Evolutionary conservation across 208 protist genomes (phyloP).

Genomic region (Novymonas esmeraldas): DNA sequence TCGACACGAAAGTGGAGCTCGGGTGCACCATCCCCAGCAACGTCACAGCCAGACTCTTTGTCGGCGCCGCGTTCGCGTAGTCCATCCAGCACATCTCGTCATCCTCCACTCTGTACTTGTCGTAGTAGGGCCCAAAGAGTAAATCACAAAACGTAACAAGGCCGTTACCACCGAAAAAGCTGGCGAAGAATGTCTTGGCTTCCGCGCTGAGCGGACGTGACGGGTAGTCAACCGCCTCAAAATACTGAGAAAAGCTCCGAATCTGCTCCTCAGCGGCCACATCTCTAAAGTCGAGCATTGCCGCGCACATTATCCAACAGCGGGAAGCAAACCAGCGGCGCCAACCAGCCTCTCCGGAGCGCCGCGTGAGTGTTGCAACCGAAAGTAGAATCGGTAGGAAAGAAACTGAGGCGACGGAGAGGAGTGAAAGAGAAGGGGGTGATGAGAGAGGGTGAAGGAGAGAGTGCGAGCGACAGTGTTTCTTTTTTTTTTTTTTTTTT

Average conservation of each 20-base stretch:
- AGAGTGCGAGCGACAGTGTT: too few species aligned
- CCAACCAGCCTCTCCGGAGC: too few species aligned
- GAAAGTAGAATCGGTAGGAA: background rate
- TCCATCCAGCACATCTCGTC: constrained; percentile 76
- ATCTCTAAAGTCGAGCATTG: constrained; percentile 31
- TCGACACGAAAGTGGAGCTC: constrained; percentile 53
- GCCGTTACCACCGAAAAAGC: constrained; percentile 60
- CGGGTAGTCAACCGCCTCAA: constrained; percentile 50
- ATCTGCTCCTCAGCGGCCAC: constrained; percentile 29
- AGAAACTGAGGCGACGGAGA: too few species aligned
- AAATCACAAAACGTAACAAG: constrained; percentile 73
- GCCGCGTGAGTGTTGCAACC: background rate
- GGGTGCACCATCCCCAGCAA: constrained; percentile 73
- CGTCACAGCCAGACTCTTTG: constrained; percentile 48
- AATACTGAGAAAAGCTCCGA: constrained; percentile 19
- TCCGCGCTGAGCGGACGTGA: constrained; percentile 48
- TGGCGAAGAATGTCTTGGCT: constrained; percentile 62
- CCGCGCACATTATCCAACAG: background rate
- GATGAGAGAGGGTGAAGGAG: background rate
- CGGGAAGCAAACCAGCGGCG: too few species aligned
- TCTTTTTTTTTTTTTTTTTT: too few species aligned
- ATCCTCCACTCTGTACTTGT: constrained; percentile 14
- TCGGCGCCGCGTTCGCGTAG: constrained; percentile 64
- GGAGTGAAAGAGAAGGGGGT: background rate
- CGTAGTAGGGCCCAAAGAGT: constrained; percentile 56